Conservation (phyloP, 768 basidiomycete species). For the Pulveroboletus ravenelii region DNA sequence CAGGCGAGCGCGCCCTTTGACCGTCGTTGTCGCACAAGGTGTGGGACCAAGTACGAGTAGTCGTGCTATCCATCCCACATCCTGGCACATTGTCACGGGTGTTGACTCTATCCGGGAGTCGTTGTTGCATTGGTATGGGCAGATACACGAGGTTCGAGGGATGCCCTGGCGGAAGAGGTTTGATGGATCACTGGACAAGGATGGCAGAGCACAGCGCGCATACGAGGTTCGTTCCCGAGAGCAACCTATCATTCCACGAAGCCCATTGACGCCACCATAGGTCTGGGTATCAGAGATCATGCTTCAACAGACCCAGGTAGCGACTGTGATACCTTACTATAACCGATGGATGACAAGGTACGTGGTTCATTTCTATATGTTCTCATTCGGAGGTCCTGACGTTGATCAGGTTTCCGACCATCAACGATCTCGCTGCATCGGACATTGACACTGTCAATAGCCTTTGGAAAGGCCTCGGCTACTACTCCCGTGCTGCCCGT, state of each 20-base stretch:
- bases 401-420: slow-evolving; percentile 68
- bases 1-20: slow-evolving; percentile 7
- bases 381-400: background rate
- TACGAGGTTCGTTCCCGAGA: slow-evolving; percentile 64
- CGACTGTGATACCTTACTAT: slow-evolving; percentile 92
- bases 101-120: slow-evolving; percentile 42
- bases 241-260: background rate
- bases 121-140: slow-evolving; percentile 67
- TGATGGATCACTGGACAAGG: slow-evolving; percentile 45
- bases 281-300: slow-evolving; percentile 93
- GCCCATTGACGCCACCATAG: slow-evolving; percentile 30
- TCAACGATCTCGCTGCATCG: slow-evolving; percentile 64
- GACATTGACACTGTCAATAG: slow-evolving; percentile 82
- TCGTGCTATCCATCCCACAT: slow-evolving; percentile 35
- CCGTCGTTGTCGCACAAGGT: background rate
- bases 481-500: slow-evolving; percentile 82
- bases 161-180: slow-evolving; percentile 93
- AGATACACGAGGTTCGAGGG: slow-evolving; percentile 58
- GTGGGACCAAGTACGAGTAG: background rate
- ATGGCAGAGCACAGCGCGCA: slow-evolving; percentile 76
- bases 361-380: slow-evolving; percentile 18
- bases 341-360: slow-evolving; percentile 81
- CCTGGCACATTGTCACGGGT: slow-evolving; percentile 44
- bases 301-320: slow-evolving; percentile 95
- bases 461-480: slow-evolving; percentile 89